Evolutionary conservation across 2,329 filamentous ascomycete species (phyloP), one percentile per base, ranked within the genome.

Genomic region (Monosporascus sp.): DNA sequence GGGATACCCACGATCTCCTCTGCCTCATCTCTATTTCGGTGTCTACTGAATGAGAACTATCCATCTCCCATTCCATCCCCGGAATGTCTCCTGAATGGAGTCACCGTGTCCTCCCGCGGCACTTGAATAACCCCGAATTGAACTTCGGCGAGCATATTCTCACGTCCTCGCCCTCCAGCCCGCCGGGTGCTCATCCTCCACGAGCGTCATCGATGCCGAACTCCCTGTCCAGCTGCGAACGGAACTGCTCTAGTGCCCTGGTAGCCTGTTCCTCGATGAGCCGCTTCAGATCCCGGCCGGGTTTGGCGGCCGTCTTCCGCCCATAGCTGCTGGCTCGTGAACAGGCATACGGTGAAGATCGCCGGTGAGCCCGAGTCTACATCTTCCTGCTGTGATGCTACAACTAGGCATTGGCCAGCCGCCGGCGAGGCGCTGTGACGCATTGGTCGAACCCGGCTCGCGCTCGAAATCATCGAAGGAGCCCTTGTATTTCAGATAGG

Each of bases 61-160:
- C 75, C 78, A 41, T 74, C 77, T 52, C 72, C 73, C 50, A 77
- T 76, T 74, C 71, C 76, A 49, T 72, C 72, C 45, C 63, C 76
- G 54, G 70, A 74, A 54, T 68, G 70, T 52, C 62, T 68, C 35
- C 36, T 31, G 20, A 38, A 51, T 48, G 27, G 39, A 9, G 25
- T 37, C 35, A 53, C 48, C 9, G 60, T 65, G 43, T 47, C 53
- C 22, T 55, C 54, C 62, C 59, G 64, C 24, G 57, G 58, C 17
- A 64, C 59, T 52, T 53, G 49, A 62, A 62, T 5, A 54, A 50
- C 9, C 60, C 62, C 17, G 62, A 59, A 36, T 62, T 65, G 52
- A 65, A 59, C 51, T 49, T 53, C 9, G 60, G 57, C 43, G 62
- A 65, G 47, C 59, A 64, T 9, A 63, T 36, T 7, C 53, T 50